Evolutionary conservation across 257 asterid species (phyloP), one percentile per base, ranked within the genome.

Genomic region (Solanum peruvianum): DNA sequence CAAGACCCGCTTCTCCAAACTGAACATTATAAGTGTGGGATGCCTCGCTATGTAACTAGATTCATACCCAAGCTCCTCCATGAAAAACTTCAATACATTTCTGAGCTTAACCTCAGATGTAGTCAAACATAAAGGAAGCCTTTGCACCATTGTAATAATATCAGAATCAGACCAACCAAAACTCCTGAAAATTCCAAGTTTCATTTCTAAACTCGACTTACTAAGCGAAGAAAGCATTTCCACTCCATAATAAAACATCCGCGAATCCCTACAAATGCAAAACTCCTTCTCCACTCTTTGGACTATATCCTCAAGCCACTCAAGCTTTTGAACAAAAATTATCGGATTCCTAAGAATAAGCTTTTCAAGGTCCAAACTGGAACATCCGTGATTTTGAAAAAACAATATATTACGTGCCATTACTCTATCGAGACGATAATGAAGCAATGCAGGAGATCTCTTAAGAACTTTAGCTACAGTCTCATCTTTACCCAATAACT

Each of bases 141-240:
- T 84, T 84, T 84, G 77, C 87, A 82, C 86, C 87, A 87, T 31
- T 33, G 62, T 81, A 49, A 8, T 41, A 64, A 87, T 87, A 45
- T 89, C 80, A 8, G 66, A 39, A 37, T 88, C 88, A 11, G 90
- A 78, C 88, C 87, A 87, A 7, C 90, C 91, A 67, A 78, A 87
- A 56, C 91, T 88, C 87, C 86, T 88, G 41, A 88, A 90, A 33
- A 87, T 7, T 9, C 20, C 82, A 62, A 70, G 83, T 83, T 88
- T 87, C 70, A 15, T 70, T 12, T 85, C 88, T 10, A 88, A 12
- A 8, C 35, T 90, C 4, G 86, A 7, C 78, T 81, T n/a, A 7
- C 73, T 72, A 35, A 84, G 47, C 1, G 86, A 29, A 4, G 83
- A 27, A 21, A 85, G 8, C 49, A 71, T 83, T 23, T 27, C 21